These are phyloP conservation scores for Aspergillus bridgeri DNA, from an alignment of 495 filamentous ascomycete species.

Conservation along the genomic window DNA sequence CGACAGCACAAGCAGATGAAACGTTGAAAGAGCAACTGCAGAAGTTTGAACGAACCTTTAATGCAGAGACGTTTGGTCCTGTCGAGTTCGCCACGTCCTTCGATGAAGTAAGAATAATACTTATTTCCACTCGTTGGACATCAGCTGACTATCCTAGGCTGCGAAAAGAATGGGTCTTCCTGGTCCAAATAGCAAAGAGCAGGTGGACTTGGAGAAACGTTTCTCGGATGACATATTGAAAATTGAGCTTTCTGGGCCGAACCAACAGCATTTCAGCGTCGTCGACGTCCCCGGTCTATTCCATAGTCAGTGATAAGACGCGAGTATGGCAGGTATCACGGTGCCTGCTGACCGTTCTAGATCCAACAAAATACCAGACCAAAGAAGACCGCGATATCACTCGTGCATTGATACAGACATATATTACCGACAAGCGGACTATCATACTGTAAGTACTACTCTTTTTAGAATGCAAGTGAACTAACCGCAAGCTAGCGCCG, in stretches of 20 bases:
- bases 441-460: conserved; percentile 37
- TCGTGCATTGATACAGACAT: conserved; percentile 37
- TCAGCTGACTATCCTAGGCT: conserved; percentile 15
- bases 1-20: conserved; percentile 18
- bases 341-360: conserved; percentile 1
- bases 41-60: conserved; percentile 20
- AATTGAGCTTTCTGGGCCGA: conserved; percentile 48
- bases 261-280: conserved; percentile 46
- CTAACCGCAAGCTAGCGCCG: conserved; percentile 16
- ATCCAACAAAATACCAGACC: conserved; percentile 33
- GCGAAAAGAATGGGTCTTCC: conserved; percentile 27
- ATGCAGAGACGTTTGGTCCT: conserved; percentile 23
- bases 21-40: conserved; percentile 17
- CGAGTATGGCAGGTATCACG: background rate
- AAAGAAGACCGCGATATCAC: conserved; percentile 31
- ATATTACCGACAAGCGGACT: conserved; percentile 41
- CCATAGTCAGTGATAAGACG: conserved; percentile 23
- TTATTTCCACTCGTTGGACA: background rate
- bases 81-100: conserved; percentile 31
- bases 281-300: conserved; percentile 55
- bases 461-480: background rate
- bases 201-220: conserved; percentile 18
- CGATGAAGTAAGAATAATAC: conserved; percentile 24
- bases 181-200: conserved; percentile 6
- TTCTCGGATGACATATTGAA: conserved; percentile 49